Percentiles rank a stretch among this genome's conserved stretches.
These are phyloP conservation scores for Phialemonium atrogriseum DNA, from an alignment of 2,329 filamentous ascomycete genomes.

Conservation along the genomic window DNA sequence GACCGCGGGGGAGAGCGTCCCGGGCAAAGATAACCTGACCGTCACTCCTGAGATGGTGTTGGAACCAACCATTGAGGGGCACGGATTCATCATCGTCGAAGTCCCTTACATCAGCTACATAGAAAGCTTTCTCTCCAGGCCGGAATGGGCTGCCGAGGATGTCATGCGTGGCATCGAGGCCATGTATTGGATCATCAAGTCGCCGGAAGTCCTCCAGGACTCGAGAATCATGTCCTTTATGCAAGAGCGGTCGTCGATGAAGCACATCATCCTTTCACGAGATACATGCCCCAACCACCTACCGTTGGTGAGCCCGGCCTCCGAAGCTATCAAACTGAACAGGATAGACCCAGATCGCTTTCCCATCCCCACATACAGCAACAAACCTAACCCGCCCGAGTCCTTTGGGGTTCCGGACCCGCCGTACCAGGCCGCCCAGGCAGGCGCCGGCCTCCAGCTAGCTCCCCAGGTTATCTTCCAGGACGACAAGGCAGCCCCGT, in stretches of 20 bases:
- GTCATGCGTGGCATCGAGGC: conserved; percentile 60
- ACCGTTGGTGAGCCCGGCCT: conserved; percentile 57
- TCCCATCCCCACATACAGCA: conserved; percentile 58
- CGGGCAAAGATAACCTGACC: conserved; percentile 53
- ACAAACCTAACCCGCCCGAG: conserved; percentile 28
- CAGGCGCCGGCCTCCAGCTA: conserved; percentile 36
- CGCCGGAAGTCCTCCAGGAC: conserved; percentile 53
- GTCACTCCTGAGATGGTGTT: conserved; percentile 87
- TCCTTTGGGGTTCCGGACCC: conserved; percentile 8
- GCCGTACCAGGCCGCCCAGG: conserved; percentile 29
- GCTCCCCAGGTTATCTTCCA: conserved; percentile 38
- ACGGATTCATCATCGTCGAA: conserved; percentile 73
- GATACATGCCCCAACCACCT: conserved; percentile 72
- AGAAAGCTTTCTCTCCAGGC: conserved; percentile 56
- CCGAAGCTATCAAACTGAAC: conserved; percentile 60
- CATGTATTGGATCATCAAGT: conserved; percentile 76
- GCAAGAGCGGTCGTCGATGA: conserved; percentile 44
- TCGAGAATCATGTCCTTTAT: conserved; percentile 62
- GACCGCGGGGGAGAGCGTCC: conserved; percentile 53
- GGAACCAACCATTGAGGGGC: conserved; percentile 55
- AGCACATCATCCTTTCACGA: conserved; percentile 70
- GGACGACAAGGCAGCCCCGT: conserved; percentile 35
- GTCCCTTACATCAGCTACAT: conserved; percentile 65
- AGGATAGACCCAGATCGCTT: conserved; percentile 69
- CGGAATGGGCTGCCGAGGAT: conserved; percentile 60